Percentiles rank a stretch among this genome's conserved stretches.
These are phyloP conservation scores for Diaporthe eres DNA, from an alignment of 2,329 filamentous ascomycete species.

Conservation along the genomic window DNA sequence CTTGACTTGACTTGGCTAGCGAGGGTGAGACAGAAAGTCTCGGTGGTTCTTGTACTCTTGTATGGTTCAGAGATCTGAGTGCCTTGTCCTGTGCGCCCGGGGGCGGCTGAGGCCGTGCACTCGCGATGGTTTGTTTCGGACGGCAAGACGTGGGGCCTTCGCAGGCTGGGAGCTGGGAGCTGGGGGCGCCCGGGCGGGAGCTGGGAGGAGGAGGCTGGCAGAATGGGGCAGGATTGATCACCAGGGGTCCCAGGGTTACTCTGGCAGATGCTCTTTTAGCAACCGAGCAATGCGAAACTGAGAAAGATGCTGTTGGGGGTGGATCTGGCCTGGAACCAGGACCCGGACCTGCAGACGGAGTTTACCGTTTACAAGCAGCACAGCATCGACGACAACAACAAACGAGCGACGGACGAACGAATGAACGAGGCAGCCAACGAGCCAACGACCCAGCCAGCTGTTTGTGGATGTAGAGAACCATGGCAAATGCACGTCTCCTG, in stretches of 20 bases:
- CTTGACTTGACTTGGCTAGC: constrained; percentile 34
- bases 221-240: background rate
- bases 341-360: constrained; percentile 23
- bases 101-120: constrained; percentile 28
- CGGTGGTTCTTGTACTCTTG: constrained; percentile 28
- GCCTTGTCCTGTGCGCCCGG: constrained; percentile 8
- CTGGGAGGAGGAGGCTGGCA: background rate
- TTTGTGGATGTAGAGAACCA: background rate
- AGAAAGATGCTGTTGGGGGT: constrained; percentile 36
- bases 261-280: constrained; percentile 16
- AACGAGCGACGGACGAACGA: background rate
- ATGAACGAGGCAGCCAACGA: background rate
- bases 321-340: constrained; percentile 16
- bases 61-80: constrained; percentile 28
- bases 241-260: constrained; percentile 3
- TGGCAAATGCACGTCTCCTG: constrained; percentile 8
- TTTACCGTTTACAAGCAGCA: constrained; percentile 26
- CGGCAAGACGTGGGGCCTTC: constrained; percentile 15
- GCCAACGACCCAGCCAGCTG: background rate
- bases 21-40: constrained; percentile 37
- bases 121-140: constrained; percentile 28
- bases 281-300: constrained; percentile 19
- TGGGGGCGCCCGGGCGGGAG: background rate
- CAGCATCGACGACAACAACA: background rate
- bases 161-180: constrained; percentile 13